Evolutionary conservation across 805 yeast genomes (phyloP).

Genomic region (Candida awuae): DNA sequence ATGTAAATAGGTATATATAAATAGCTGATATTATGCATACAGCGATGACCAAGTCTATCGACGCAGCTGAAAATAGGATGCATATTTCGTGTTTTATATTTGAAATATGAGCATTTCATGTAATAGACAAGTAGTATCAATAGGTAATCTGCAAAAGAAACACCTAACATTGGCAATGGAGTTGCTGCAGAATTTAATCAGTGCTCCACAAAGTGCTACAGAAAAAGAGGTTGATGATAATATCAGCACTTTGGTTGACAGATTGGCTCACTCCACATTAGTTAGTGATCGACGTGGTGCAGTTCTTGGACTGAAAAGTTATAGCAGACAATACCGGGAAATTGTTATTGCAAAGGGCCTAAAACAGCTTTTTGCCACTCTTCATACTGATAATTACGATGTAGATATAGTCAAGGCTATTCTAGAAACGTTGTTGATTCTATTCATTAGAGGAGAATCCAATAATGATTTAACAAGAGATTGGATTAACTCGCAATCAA

Average conservation of each 20-base stretch:
- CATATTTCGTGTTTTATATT: too few relatives aligned
- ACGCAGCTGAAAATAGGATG: too few relatives aligned
- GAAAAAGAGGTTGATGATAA: conserved; percentile 57
- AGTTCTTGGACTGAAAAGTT: conserved; percentile 78
- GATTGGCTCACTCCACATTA: conserved; percentile 73
- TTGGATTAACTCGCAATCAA: conserved; percentile 68
- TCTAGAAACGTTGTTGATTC: conserved; percentile 74
- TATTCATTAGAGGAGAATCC: conserved; percentile 60
- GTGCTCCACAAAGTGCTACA: conserved; percentile 25
- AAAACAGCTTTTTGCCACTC: conserved; percentile 58
- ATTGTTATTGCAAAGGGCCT: conserved; percentile 82
- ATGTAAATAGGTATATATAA: too few relatives aligned
- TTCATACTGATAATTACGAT: conserved; percentile 62
- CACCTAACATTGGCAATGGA: too few relatives aligned
- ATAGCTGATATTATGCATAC: too few relatives aligned
- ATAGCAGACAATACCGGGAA: conserved; percentile 83
- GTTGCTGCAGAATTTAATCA: conserved; percentile 28
- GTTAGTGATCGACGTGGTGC: conserved; percentile 88
- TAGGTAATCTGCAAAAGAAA: too few relatives aligned
- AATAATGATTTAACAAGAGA: conserved; percentile 56
- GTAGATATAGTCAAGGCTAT: conserved; percentile 64
- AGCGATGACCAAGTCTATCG: too few relatives aligned
- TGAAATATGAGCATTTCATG: too few relatives aligned
- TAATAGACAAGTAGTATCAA: too few relatives aligned
- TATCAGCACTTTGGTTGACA: conserved; percentile 80